Evolutionary conservation across 192 early-diverging fungal genomes (phyloP).

Genomic region (Allomyces macrogynus): DNA sequence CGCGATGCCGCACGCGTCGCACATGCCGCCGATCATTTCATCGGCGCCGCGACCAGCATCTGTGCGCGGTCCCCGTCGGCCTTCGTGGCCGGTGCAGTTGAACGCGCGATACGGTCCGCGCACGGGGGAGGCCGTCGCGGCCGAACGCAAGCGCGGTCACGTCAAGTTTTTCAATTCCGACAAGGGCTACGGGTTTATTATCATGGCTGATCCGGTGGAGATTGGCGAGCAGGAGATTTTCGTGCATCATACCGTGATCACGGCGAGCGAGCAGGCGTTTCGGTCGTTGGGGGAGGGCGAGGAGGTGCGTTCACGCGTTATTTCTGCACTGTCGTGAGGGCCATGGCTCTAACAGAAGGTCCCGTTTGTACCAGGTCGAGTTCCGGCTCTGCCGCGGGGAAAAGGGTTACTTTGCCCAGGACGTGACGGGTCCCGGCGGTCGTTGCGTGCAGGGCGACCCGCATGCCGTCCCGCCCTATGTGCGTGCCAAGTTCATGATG

Average conservation of each 20-base stretch:
- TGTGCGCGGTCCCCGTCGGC: too few species aligned
- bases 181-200: conserved; percentile 81
- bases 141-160: conserved; percentile 29
- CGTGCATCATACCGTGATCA: conserved; percentile 61
- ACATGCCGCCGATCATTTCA: too few species aligned
- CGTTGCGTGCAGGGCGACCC: conserved; percentile 56
- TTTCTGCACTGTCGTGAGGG: conserved; percentile 2
- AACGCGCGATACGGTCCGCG: too few species aligned
- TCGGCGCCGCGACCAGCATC: too few species aligned
- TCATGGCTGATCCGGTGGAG: conserved; percentile 39
- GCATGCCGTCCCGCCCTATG: too few species aligned
- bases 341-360: not conserved
- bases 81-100: too few species aligned
- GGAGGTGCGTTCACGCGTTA: conserved; percentile 13
- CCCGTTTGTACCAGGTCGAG: conserved; percentile 27
- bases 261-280: conserved; percentile 30
- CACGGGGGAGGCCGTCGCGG: too few species aligned
- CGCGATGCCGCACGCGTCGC: too few species aligned
- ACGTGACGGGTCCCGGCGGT: conserved; percentile 57
- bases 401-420: conserved; percentile 65
- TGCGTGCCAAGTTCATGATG: too few species aligned
- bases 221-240: conserved; percentile 38
- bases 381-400: conserved; percentile 46
- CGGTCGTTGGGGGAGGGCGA: conserved; percentile 16
- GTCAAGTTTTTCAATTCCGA: conserved; percentile 77